These are phyloP conservation scores for Polymyxa betae DNA, from an alignment of 208 protist genomes.

Conservation along the genomic window DNA sequence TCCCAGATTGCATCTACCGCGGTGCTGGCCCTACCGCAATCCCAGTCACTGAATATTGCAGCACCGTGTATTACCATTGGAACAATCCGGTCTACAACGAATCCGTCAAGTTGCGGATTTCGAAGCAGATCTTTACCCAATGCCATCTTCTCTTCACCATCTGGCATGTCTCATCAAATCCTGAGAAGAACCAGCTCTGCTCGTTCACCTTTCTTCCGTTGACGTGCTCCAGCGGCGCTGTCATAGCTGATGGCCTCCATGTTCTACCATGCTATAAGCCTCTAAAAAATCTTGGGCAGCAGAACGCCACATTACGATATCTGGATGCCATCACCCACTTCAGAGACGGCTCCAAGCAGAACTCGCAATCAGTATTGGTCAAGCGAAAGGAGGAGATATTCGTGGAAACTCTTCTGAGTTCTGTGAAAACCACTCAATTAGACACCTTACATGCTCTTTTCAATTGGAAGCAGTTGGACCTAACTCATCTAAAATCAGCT, in stretches of 20 bases:
- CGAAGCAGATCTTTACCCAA: neutral
- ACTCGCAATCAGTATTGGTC: neutral
- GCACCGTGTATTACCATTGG: slow-evolving; percentile 12
- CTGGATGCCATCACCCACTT: slow-evolving; percentile 22
- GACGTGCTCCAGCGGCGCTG: slow-evolving; percentile 17
- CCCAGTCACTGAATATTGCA: slow-evolving; percentile 42
- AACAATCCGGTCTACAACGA: slow-evolving; percentile 14
- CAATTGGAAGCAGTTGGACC: slow-evolving; percentile 33
- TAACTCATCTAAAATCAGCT: neutral
- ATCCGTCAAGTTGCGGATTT: neutral
- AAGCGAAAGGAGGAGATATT: slow-evolving; percentile 7
- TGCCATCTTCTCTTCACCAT: slow-evolving; percentile 25
- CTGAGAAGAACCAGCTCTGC: slow-evolving; percentile 40
- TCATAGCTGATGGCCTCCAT: slow-evolving; percentile 25
- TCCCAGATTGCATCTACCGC: slow-evolving; percentile 48
- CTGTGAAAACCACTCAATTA: slow-evolving; percentile 29
- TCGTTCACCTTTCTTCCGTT: slow-evolving; percentile 32
- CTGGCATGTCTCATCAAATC: slow-evolving; percentile 32
- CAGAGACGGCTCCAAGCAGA: neutral
- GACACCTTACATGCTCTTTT: slow-evolving; percentile 31
- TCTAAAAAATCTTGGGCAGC: slow-evolving; percentile 17
- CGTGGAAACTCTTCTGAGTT: neutral
- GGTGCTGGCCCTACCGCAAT: neutral
- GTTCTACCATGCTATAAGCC: slow-evolving; percentile 43
- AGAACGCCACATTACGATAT: neutral